A percentile compares a stretch with the other conserved stretches of the same genome.
phyloP scores from a whole-genome alignment of 257 asterid species.

The Handroanthus guayacan region DNA sequence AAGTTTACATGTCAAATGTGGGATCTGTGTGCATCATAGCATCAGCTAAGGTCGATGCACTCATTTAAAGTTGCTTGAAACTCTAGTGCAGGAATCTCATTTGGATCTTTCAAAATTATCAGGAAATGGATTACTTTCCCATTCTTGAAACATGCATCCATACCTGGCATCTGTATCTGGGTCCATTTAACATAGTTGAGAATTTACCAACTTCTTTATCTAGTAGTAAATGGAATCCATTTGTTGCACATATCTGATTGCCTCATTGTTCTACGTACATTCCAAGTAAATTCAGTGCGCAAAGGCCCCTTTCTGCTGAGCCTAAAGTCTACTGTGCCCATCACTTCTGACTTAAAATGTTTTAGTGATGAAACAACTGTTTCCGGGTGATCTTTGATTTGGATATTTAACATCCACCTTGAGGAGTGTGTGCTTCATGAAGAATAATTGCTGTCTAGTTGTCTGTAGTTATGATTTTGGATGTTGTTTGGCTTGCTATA shows the following conservation, averaged over 20 bases:
- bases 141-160: neutral
- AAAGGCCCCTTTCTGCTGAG: too few species aligned
- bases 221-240: neutral
- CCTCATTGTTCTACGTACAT: neutral
- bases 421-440: slow-evolving; percentile 3
- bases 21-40: neutral
- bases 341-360: neutral
- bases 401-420: neutral
- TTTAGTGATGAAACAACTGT: slow-evolving; percentile 14
- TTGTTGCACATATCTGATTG: neutral
- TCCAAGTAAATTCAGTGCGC: too few species aligned
- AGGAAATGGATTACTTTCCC: neutral
- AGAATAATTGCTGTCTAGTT: slow-evolving; percentile 17
- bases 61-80: neutral
- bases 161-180: neutral
- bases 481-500: slow-evolving; percentile 31
- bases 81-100: neutral
- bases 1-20: neutral
- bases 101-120: neutral
- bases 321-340: too few species aligned
- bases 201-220: neutral
- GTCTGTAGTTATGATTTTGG: slow-evolving; percentile 19
- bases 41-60: neutral
- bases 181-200: neutral
- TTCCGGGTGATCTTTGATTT: slow-evolving; percentile 22